Evolutionary conservation across 768 basidiomycete species (phyloP), one percentile per base, ranked within the genome.

Genomic region (Russula sp.): DNA sequence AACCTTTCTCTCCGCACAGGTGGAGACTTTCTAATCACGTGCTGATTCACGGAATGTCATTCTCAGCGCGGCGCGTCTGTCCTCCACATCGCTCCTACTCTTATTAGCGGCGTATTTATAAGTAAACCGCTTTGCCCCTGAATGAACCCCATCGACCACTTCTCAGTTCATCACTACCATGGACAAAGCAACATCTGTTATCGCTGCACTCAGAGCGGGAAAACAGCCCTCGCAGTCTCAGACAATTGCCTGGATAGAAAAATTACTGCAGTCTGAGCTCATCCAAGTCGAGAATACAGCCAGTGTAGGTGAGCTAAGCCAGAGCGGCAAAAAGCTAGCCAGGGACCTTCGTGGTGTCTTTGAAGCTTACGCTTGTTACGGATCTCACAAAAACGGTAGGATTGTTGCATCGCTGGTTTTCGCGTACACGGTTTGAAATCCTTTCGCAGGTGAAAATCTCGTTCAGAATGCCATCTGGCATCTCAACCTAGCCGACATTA

Each of bases 381-480:
- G 77, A 4, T 61, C 71, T 1, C 75, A 79, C 63, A 88, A 88
- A 69, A 87, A 90, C 66, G 67, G 86, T 84, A 63, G 11, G 69
- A 7, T n/a, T 43, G 42, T 25, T 8, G 0, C 11, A 1, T 29
- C 45, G 10, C 10, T 11, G 7, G 4, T 9, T 20, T 20, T 29
- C 25, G 25, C 25, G 29, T 18, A 3, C 25, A 16, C 41, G n/a
- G 3, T 22, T 55, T 42, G 62, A 60, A 60, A 32, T 3, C 22
- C 4, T 16, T 49, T 45, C 60, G 1, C 56, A 89, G 87, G 77
- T 58, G 87, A 88, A 63, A 79, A 87, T 60, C 60, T 84, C 48
- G 69, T 89, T 1, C 88, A 90, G 68, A 74, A 85, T 61, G 81
- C 83, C 6, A 71, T 88, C 41, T 88, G 82, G 81, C 83, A 87